phyloP scores from a whole-genome alignment of 2,329 filamentous ascomycete genomes.

The Sclerotinia subarctica region DNA sequence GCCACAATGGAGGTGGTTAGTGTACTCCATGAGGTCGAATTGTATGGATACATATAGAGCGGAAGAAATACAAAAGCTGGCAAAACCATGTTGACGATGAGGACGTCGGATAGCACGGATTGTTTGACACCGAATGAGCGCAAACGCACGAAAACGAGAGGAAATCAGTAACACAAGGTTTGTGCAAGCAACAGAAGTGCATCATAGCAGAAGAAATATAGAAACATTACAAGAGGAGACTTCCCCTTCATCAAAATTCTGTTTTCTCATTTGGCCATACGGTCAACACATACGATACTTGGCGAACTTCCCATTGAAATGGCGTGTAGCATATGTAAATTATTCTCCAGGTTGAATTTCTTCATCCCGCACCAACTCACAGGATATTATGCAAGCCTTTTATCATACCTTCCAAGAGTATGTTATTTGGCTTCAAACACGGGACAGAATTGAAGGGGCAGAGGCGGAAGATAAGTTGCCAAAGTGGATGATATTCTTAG shows the following conservation, averaged over 20 bases:
- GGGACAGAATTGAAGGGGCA: neutral
- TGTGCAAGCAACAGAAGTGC: neutral
- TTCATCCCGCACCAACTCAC: neutral
- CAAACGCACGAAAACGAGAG: neutral
- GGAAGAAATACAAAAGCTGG: slow-evolving; percentile 29
- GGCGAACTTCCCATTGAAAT: neutral
- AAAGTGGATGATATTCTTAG: neutral
- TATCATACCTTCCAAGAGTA: slow-evolving; percentile 12
- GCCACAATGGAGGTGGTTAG: slow-evolving; percentile 25
- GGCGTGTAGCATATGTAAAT: neutral
- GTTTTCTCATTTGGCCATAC: slow-evolving; percentile 11
- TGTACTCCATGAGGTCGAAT: slow-evolving; percentile 28
- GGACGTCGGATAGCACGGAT: neutral
- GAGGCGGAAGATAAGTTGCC: neutral
- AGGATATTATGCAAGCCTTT: slow-evolving; percentile 9
- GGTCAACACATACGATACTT: neutral
- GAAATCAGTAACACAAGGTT: slow-evolving; percentile 1
- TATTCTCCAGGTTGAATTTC: neutral
- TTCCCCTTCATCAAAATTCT: slow-evolving; percentile 5
- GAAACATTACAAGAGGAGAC: slow-evolving; percentile 7
- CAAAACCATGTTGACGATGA: slow-evolving; percentile 3
- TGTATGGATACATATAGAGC: slow-evolving; percentile 31
- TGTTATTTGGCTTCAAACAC: neutral
- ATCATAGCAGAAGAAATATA: slow-evolving; percentile 12
- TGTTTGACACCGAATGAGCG: neutral